Percentiles rank a stretch among this genome's conserved stretches.
These are phyloP conservation scores for Pseudozyma flocculosa DNA, from an alignment of 1,284 basidiomycete species.

Conservation along the genomic window DNA sequence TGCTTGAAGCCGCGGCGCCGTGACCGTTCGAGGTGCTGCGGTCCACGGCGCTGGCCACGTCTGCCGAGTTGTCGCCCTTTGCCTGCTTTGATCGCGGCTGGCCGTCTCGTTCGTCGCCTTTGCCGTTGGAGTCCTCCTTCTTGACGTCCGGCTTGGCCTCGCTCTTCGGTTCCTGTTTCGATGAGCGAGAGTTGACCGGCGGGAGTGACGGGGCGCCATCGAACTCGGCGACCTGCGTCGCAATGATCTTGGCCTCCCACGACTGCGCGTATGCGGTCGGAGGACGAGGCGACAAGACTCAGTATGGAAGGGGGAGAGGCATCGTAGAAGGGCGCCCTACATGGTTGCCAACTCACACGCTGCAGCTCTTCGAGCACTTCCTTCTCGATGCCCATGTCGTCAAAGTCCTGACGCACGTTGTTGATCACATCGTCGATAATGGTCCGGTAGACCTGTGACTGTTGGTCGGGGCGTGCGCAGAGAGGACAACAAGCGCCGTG, in stretches of 20 bases:
- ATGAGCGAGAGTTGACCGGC: constrained; percentile 29
- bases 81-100: constrained; percentile 31
- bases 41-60: constrained; percentile 14
- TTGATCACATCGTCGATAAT: constrained; percentile 96
- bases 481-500: neutral
- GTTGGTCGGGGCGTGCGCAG: too few species aligned
- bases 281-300: too few species aligned
- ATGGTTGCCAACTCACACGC: constrained; percentile 66
- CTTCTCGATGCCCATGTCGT: constrained; percentile 92
- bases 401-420: constrained; percentile 87
- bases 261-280: constrained; percentile 67
- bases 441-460: constrained; percentile 86
- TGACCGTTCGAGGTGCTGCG: neutral
- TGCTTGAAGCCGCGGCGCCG: neutral
- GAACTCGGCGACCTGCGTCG: constrained; percentile 90
- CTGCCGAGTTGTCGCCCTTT: constrained; percentile 18
- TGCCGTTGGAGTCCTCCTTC: constrained; percentile 12
- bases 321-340: too few species aligned
- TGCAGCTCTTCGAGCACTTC: constrained; percentile 85
- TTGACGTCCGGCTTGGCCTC: constrained; percentile 13
- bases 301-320: too few species aligned
- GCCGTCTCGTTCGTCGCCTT: constrained; percentile 12
- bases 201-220: constrained; percentile 63
- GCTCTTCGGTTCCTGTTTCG: constrained; percentile 20
- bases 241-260: constrained; percentile 91